A percentile compares a stretch with the other conserved stretches of the same genome.
Evolutionary conservation across 352 stramenopile species (phyloP).

Genomic region (Aphanomyces cochlioides): DNA sequence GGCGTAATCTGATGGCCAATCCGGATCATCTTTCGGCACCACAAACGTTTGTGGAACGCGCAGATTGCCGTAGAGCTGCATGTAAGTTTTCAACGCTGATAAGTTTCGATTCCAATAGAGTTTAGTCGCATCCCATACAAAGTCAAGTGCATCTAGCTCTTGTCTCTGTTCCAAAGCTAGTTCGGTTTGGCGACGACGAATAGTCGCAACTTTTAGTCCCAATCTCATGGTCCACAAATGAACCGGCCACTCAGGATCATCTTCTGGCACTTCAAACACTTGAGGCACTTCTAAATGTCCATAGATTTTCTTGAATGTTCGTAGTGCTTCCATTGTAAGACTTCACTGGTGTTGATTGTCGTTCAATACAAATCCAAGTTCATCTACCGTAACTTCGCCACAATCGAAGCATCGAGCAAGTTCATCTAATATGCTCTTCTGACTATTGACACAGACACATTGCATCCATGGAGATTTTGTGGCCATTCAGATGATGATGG

Average conservation of each 20-base stretch:
- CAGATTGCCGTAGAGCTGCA: too few species aligned
- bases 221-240: neutral
- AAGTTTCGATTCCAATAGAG: too few species aligned
- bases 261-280: constrained; percentile 13
- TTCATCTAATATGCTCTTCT: too few species aligned
- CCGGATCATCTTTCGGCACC: too few species aligned
- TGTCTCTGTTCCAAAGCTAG: neutral
- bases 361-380: constrained; percentile 17
- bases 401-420: too few species aligned
- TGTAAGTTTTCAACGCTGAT: too few species aligned
- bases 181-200: constrained; percentile 7
- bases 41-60: too few species aligned
- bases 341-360: constrained; percentile 4
- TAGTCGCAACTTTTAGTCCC: neutral
- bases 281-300: constrained; percentile 8
- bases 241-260: neutral
- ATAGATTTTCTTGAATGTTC: constrained; percentile 20
- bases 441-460: too few species aligned
- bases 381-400: too few species aligned
- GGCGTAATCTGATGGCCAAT: too few species aligned
- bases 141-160: neutral
- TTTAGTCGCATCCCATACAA: neutral
- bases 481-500: too few species aligned
- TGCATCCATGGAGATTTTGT: too few species aligned
- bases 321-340: neutral